A percentile compares a stretch with the other conserved stretches of the same genome.
Evolutionary conservation across 768 basidiomycete genomes (phyloP).

Genomic region (Lactarius quietus): DNA sequence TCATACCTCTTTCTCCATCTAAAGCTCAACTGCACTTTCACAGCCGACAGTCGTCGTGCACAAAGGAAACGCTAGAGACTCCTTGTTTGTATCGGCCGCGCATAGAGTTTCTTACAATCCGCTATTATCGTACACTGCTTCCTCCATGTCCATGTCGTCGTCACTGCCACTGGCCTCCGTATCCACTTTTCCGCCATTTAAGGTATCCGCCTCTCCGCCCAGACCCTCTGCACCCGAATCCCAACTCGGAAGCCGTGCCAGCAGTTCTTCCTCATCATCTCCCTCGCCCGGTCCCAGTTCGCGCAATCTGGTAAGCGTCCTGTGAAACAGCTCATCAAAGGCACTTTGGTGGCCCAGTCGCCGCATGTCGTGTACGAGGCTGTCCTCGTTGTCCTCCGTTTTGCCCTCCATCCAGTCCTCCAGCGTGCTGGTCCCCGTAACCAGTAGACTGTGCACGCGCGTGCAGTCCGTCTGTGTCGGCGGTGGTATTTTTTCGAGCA

Average conservation of each 20-base stretch:
- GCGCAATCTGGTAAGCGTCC: constrained; percentile 59
- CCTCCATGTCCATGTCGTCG: constrained; percentile 10
- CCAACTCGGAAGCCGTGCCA: constrained; percentile 10
- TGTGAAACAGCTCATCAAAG: constrained; percentile 60
- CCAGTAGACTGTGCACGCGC: constrained; percentile 62
- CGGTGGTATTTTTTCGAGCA: constrained; percentile 38
- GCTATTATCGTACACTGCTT: constrained; percentile 9
- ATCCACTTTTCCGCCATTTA: neutral
- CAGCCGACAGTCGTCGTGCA: constrained; percentile 52
- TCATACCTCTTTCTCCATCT: neutral
- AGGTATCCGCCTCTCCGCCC: neutral
- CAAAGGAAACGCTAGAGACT: constrained; percentile 40
- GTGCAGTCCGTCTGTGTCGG: constrained; percentile 69
- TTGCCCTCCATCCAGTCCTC: constrained; percentile 63
- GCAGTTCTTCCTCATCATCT: constrained; percentile 13
- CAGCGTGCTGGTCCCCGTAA: constrained; percentile 53
- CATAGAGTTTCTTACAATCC: neutral
- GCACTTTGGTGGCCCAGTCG: constrained; percentile 54
- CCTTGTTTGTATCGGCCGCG: neutral
- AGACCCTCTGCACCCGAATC: neutral
- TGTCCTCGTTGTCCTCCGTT: constrained; percentile 29
- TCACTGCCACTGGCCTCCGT: neutral
- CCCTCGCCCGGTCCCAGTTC: constrained; percentile 17
- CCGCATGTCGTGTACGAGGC: constrained; percentile 40
- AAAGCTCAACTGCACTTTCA: neutral